Evolutionary conservation across 345 rosid genomes (phyloP), one percentile per base, ranked within the genome.

Genomic region (Citrus reticulata): DNA sequence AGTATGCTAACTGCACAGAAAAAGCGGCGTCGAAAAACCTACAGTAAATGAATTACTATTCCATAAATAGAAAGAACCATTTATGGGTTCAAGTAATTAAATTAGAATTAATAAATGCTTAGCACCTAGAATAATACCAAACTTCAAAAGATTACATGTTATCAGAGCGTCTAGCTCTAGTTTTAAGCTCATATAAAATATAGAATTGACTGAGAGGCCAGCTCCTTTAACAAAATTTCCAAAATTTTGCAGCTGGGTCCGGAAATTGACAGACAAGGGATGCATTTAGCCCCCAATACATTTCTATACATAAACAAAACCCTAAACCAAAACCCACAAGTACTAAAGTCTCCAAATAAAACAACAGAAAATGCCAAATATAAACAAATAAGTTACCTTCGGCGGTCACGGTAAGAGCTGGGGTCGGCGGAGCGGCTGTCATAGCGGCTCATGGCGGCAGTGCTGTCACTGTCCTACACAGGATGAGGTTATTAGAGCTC

Each of bases 401-500:
- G 85, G 79, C 98, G 91, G 87, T 92, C 98, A 78, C 98, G 98
- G 82, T 97, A 97, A 6, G 99, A 94, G 27, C 90, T 68, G 73
- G 98, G 93, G 86, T 97, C 98, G 58, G 93, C 88, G 70, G 98
- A 77, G 40, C 98, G 99, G 84, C 95, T 87, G 84, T 97, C 99
- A 86, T 94, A 87, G 72, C 99, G 96, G 88, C 98, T 94, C 98
- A 97, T 96, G 79, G 71, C 77, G 42, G 25, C 55, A 10, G 40
- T 11, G 30, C 42, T 19, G 70, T 10, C 27, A 35, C 35, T 14
- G 70, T 30, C 37, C 63, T 54, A 27, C 39, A 70, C 73, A 55
- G 75, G 75, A 46, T 27, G 42, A 68, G 24, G 81, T 16, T 68
- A 59, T 29, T 73, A 66, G 57, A 74, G 59, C 64, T 78, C 37